Evolutionary conservation across 2,329 filamentous ascomycete species (phyloP), one percentile per base, ranked within the genome.

Genomic region (Sarocladiaceae sp.): DNA sequence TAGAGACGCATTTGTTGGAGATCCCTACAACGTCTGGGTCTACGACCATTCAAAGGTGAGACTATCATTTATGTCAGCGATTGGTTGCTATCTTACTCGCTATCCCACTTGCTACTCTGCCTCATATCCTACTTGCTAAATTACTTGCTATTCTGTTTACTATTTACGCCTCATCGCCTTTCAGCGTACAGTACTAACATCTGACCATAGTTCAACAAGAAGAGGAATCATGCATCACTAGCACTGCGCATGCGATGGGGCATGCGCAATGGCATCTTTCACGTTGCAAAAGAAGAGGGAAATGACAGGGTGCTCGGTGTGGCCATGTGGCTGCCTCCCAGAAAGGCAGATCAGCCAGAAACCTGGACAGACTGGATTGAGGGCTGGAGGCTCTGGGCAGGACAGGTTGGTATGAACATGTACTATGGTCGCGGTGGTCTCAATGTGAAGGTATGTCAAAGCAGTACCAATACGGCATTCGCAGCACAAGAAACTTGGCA

Each of bases 261-360:
- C 23, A 86, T 90, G 64, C 75, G 78, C 50, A 83, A 86, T 62
- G 84, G 79, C 50, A 76, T 87, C 33, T 87, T 89, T 68, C 80
- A 86, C 58, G 83, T 89, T 54, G 84, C 84, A 10, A 87, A 84
- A 66, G 81, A 86, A 59, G 69, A 74, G 3, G 70, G 73, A 1
- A 67, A 62, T 49, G 69, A 73, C 36, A 76, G 78, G 53, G 76
- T 89, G 31, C 75, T 89, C 25, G 87, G 87, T 10, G 83, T 88
- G 22, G 82, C 84, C 53, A 88, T 87, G 79, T 90, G 87, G 87
- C 71, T 88, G 51, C 76, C 76, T 1, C 86, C 86, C 0, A 73
- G 73, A 13, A 69, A 70, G 0, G 64, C 71, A 1, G 69, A 65
- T 4, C 62, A 74, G 44, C 72, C 76, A 15, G 69, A 77, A 40